phyloP scores from a whole-genome alignment of 2,329 filamentous ascomycete genomes.

The Penicillium sp. region DNA sequence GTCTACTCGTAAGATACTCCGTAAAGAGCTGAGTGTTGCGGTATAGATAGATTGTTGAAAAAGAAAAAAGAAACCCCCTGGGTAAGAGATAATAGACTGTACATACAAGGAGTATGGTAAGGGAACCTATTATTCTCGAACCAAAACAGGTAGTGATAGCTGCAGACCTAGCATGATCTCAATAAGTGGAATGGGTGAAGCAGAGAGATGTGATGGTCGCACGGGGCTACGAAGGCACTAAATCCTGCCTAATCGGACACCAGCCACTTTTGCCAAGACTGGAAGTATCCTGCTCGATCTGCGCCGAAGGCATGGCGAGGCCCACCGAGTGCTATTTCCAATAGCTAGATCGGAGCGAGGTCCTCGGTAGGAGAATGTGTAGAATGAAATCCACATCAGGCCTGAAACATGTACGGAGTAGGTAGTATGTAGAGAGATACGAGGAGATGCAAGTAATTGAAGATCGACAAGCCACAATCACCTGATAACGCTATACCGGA shows the following conservation, averaged over 20 bases:
- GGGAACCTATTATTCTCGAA: too few species aligned
- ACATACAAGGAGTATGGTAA: too few species aligned
- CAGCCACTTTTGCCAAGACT: slow-evolving; percentile 14
- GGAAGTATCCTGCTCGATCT: slow-evolving; percentile 5
- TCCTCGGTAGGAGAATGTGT: too few species aligned
- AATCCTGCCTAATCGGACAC: slow-evolving; percentile 14
- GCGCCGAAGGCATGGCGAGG: not conserved
- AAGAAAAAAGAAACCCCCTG: too few species aligned
- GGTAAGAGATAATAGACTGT: too few species aligned
- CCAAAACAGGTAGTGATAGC: not conserved
- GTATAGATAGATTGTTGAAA: too few species aligned
- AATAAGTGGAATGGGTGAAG: not conserved
- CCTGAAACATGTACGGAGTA: not conserved
- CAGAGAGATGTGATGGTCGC: slow-evolving; percentile 18
- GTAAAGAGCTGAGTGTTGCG: too few species aligned
- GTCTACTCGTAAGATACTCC: too few species aligned
- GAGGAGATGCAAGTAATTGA: slow-evolving; percentile 11
- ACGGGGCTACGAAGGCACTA: slow-evolving; percentile 22
- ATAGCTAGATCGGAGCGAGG: not conserved
- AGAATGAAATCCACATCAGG: too few species aligned
- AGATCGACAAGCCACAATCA: slow-evolving; percentile 29
- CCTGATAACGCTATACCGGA: slow-evolving; percentile 32
- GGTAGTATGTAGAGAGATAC: not conserved
- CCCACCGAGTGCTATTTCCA: not conserved
- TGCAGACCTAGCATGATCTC: not conserved